Evolutionary conservation across 2,329 filamentous ascomycete genomes (phyloP).

Genomic region (Ophiostoma quercus): DNA sequence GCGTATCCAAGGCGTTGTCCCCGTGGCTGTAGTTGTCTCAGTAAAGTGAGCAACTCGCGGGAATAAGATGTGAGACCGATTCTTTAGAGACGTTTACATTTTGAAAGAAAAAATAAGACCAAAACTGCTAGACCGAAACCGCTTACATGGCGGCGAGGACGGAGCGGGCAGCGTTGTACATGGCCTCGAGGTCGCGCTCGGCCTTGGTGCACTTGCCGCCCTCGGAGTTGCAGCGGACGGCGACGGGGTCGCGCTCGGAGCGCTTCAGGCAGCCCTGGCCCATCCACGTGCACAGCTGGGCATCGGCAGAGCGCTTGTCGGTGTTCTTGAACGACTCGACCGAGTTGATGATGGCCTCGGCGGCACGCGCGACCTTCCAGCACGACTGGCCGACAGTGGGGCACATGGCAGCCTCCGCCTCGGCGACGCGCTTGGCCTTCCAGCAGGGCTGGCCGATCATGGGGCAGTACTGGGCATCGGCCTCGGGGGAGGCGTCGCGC

Average conservation of each 20-base stretch:
- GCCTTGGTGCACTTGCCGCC: slow-evolving; percentile 35
- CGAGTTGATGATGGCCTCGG: slow-evolving; percentile 28
- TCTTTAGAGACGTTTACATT: not conserved
- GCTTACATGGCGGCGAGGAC: slow-evolving; percentile 28
- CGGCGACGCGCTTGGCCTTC: slow-evolving; percentile 30
- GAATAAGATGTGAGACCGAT: not conserved
- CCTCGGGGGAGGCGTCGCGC: slow-evolving; percentile 16
- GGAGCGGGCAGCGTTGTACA: slow-evolving; percentile 34
- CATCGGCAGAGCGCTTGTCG: slow-evolving; percentile 22
- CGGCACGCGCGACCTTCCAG: slow-evolving; percentile 38
- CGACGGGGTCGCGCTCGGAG: slow-evolving; percentile 30
- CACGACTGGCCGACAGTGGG: slow-evolving; percentile 39
- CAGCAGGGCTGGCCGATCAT: slow-evolving; percentile 39
- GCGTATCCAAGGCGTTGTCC: slow-evolving; percentile 4
- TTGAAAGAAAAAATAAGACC: not conserved
- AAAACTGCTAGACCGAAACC: not conserved
- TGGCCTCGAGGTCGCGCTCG: slow-evolving; percentile 37
- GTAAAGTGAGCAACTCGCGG: not conserved
- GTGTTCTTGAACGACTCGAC: slow-evolving; percentile 15
- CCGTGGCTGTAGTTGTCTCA: not conserved
- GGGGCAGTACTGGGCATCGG: slow-evolving; percentile 30
- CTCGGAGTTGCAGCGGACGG: slow-evolving; percentile 33
- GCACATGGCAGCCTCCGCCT: slow-evolving; percentile 34
- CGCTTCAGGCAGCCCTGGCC: slow-evolving; percentile 27
- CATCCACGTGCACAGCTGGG: slow-evolving; percentile 21